Evolutionary conservation across 768 basidiomycete species (phyloP).

Genomic region (Clavulina sp.): DNA sequence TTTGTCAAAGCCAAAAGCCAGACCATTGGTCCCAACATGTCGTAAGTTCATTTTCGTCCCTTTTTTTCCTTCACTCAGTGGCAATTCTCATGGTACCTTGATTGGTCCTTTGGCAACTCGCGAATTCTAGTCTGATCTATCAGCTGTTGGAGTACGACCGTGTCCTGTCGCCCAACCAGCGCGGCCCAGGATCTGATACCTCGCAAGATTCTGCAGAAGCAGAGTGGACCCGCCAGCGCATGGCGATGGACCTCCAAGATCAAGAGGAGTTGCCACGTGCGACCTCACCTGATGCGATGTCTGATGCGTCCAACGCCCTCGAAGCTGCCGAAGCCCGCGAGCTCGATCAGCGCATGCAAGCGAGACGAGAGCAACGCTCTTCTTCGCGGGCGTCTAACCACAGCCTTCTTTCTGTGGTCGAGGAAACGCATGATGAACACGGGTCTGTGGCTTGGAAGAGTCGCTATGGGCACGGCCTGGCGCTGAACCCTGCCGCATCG

Average conservation of each 20-base stretch:
- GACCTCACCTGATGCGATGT: conserved; percentile 26
- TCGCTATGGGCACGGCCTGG: neutral
- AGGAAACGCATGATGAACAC: too few species aligned
- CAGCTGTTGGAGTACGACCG: conserved; percentile 87
- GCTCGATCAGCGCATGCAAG: conserved; percentile 62
- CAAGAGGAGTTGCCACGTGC: conserved; percentile 35
- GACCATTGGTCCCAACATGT: conserved; percentile 87
- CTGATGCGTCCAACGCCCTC: neutral
- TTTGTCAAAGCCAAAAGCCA: conserved; percentile 82
- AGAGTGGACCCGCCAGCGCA: conserved; percentile 62
- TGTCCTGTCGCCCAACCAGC: neutral
- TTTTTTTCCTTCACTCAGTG: conserved; percentile 9
- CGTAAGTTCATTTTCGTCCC: conserved; percentile 35
- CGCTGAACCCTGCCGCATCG: too few species aligned
- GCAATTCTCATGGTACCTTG: conserved; percentile 14
- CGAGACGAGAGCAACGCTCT: conserved; percentile 23
- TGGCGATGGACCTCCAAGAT: conserved; percentile 37
- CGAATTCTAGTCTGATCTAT: conserved; percentile 71
- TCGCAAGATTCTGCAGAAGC: conserved; percentile 52
- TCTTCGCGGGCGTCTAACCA: neutral
- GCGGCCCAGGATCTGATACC: conserved; percentile 27
- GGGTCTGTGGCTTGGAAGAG: neutral
- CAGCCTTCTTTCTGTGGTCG: too few species aligned
- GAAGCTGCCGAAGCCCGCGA: conserved; percentile 42
- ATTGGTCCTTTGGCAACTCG: conserved; percentile 8